Evolutionary conservation across 2,329 filamentous ascomycete genomes (phyloP).

Genomic region (Coleophoma crateriformis): DNA sequence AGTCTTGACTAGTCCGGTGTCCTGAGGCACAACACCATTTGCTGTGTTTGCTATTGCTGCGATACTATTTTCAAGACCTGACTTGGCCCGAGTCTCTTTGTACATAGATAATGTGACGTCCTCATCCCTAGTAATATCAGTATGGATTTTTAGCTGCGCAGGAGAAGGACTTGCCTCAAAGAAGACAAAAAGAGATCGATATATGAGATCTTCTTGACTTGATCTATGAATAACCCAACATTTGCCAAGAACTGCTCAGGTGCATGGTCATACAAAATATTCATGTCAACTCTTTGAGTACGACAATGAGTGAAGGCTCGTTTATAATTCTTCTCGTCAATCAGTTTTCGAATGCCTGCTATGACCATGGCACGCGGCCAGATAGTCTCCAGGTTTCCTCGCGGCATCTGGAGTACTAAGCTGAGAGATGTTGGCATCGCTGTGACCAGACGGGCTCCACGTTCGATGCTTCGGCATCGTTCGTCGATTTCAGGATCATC

Average conservation of each 20-base stretch:
- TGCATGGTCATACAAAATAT: constrained; percentile 91
- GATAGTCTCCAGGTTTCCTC: constrained; percentile 93
- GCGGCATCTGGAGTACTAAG: constrained; percentile 87
- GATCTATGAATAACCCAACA: constrained; percentile 72
- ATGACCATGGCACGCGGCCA: constrained; percentile 90
- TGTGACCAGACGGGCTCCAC: constrained; percentile 80
- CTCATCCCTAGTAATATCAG: constrained; percentile 58
- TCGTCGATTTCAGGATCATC: constrained; percentile 93
- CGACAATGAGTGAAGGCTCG: constrained; percentile 84
- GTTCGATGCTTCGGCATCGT: constrained; percentile 84
- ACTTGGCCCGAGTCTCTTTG: constrained; percentile 65
- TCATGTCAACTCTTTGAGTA: constrained; percentile 94
- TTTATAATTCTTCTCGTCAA: constrained; percentile 75
- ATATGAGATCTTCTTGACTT: constrained; percentile 74
- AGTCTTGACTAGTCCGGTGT: constrained; percentile 12
- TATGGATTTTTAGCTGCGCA: neutral
- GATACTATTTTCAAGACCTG: constrained; percentile 22
- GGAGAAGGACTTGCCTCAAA: constrained; percentile 52
- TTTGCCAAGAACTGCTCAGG: constrained; percentile 78
- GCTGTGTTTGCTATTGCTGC: constrained; percentile 11
- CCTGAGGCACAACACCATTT: constrained; percentile 8
- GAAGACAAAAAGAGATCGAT: constrained; percentile 91
- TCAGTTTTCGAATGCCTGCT: constrained; percentile 76
- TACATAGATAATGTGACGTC: constrained; percentile 94
- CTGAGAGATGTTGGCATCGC: constrained; percentile 85